Evolutionary conservation across 495 filamentous ascomycete species (phyloP).

Genomic region (Trichoderma gamsii): DNA sequence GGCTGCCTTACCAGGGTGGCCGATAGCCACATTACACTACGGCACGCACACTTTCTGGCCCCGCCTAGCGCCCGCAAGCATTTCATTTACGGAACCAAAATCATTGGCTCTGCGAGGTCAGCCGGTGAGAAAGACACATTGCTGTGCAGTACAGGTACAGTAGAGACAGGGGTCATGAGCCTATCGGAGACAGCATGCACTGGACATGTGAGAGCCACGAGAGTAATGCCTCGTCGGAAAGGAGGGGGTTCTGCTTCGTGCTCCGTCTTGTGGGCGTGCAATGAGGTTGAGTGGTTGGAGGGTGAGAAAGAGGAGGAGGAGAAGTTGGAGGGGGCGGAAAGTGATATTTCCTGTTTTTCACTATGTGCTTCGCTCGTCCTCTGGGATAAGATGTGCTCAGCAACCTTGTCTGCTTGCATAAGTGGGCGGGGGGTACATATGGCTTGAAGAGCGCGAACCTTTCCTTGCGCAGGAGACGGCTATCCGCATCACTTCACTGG

Average conservation of each 20-base stretch:
- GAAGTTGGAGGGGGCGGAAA: background rate
- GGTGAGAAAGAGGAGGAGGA: background rate
- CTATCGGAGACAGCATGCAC: conserved; percentile 7
- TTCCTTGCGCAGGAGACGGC: too few relatives aligned
- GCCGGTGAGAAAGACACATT: conserved; percentile 5
- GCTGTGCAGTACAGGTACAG: background rate
- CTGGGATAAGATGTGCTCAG: too few relatives aligned
- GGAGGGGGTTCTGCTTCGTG: background rate
- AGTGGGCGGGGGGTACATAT: too few relatives aligned
- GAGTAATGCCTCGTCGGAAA: conserved; percentile 5
- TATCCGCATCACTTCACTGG: background rate
- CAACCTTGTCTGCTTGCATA: too few relatives aligned
- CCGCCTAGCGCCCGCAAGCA: background rate
- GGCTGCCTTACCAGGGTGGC: conserved; percentile 1
- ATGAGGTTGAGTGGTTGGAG: background rate
- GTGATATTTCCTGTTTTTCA: background rate
- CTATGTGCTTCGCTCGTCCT: background rate
- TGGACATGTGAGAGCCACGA: background rate
- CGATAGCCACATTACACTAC: background rate
- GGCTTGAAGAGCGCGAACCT: too few relatives aligned
- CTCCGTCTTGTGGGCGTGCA: background rate
- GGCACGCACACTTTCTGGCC: background rate
- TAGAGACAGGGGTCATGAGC: background rate
- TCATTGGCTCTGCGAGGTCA: conserved; percentile 8
- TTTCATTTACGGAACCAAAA: background rate